Base-by-base conservation (phyloP, 2,329 filamentous ascomycete species). In the Diplodia intermedia region DNA sequence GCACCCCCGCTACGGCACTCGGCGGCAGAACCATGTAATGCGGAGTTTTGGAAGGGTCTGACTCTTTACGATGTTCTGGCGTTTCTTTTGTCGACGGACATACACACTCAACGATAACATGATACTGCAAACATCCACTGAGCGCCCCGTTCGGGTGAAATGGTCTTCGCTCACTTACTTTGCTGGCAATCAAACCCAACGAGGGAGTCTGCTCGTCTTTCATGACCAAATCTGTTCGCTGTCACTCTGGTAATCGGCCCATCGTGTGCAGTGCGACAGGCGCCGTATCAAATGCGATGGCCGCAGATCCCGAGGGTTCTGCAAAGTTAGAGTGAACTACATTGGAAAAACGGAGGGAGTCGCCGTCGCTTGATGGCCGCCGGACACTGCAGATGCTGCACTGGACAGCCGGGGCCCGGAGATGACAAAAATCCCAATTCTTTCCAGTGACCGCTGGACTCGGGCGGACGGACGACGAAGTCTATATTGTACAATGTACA, bases 401-500 rank as follows among this genome's bases (percentile, higher is more conserved):
- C 20, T 50, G 5, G 43, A 11, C 23, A 9, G n/a, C 26, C 60
- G n/a, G 43, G 29, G 20, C 6, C 18, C 43, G 20, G 43, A n/a
- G 33, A n/a, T 63, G 60, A 63, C 60, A 63, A 49, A 61, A 68
- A 52, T 29, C 20, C 33, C 66, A 53, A 55, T 67, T 67, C 66
- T 57, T 55, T 36, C 50, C 40, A 63, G 60, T 53, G 29, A 12
- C 60, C 57, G 52, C 60, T 55, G 54, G 66, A 56, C 29, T 61
- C 36, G 66, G 66, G 57, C 60, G 38, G 66, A 56, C 60, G 57
- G 66, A 63, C 50, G 49, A 62, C 43, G 52, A 73, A 68, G 73
- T 79, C 76, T 79, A 79, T 80, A 78, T 74, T 79, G 78, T 80
- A 80, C 78, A 80, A 72, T 76, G 77, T 79, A 79, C 76, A 77